A percentile compares a stretch with the other conserved stretches of the same genome.
phyloP scores from a whole-genome alignment of 73 alveolate genomes.

The Diophrys sp. region DNA sequence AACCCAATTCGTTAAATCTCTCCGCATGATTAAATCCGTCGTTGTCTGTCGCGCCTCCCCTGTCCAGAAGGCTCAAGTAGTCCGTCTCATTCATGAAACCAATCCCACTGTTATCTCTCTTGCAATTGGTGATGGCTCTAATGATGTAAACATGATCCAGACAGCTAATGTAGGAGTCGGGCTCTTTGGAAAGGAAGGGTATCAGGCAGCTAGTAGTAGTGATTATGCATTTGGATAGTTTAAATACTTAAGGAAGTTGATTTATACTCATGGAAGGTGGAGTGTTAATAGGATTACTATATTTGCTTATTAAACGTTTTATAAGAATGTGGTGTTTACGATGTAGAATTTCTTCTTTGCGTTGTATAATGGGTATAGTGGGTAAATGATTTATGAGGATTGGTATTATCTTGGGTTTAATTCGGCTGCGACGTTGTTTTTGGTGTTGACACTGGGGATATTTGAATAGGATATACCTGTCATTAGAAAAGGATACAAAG shows the following conservation, averaged over 20 bases:
- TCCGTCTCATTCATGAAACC: slow-evolving; percentile 70
- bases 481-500: not conserved
- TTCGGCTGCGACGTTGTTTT: slow-evolving; percentile 63
- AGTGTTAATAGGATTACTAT: slow-evolving; percentile 71
- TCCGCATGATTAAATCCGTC: slow-evolving; percentile 72
- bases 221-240: slow-evolving; percentile 83
- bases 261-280: slow-evolving; percentile 89
- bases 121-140: slow-evolving; percentile 99
- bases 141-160: slow-evolving; percentile 97
- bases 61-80: slow-evolving; percentile 92
- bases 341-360: slow-evolving; percentile 81
- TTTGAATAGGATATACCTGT: slow-evolving; percentile 46
- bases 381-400: slow-evolving; percentile 74
- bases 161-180: slow-evolving; percentile 92
- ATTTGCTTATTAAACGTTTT: slow-evolving; percentile 73
- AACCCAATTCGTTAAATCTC: slow-evolving; percentile 62
- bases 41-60: slow-evolving; percentile 96
- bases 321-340: slow-evolving; percentile 77
- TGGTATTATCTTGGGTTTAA: slow-evolving; percentile 70
- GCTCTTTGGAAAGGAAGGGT: slow-evolving; percentile 92
- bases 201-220: slow-evolving; percentile 75
- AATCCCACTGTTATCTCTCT: slow-evolving; percentile 65
- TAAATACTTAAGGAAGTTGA: slow-evolving; percentile 63
- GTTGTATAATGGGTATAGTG: slow-evolving; percentile 75
- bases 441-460: slow-evolving; percentile 18